A percentile compares a stretch with the other conserved stretches of the same genome.
Conservation (phyloP, 495 filamentous ascomycete genomes). For the Penicillium salamii region DNA sequence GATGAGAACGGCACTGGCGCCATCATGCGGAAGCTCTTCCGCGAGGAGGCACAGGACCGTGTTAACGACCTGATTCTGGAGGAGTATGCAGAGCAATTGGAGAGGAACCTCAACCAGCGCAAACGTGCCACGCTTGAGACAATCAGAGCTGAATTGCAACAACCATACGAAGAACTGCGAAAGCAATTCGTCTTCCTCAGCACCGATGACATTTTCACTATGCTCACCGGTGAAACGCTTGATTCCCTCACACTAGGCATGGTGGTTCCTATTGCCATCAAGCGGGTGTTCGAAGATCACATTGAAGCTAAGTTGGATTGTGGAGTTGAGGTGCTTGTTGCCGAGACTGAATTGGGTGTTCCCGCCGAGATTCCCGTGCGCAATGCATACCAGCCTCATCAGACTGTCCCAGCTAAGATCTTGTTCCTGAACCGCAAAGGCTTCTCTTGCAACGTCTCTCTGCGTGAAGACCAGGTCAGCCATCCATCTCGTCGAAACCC, state of each 20-base stretch:
- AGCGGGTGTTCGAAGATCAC: slow-evolving; percentile 84
- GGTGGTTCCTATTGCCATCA: slow-evolving; percentile 86
- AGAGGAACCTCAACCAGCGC: slow-evolving; percentile 85
- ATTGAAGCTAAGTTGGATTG: slow-evolving; percentile 91
- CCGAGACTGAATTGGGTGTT: slow-evolving; percentile 67
- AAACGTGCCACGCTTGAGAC: slow-evolving; percentile 96
- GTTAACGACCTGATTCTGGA: slow-evolving; percentile 95
- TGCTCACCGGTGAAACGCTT: slow-evolving; percentile 90
- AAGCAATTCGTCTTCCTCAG: slow-evolving; percentile 69
- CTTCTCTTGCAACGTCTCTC: slow-evolving; percentile 75
- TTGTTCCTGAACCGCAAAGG: slow-evolving; percentile 77
- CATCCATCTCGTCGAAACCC: slow-evolving; percentile 61
- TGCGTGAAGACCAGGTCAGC: slow-evolving; percentile 75
- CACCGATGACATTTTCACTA: slow-evolving; percentile 87
- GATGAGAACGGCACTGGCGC: slow-evolving; percentile 84
- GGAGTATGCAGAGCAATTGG: slow-evolving; percentile 93
- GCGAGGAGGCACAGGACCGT: slow-evolving; percentile 86
- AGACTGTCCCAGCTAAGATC: slow-evolving; percentile 85
- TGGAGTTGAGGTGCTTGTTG: slow-evolving; percentile 84
- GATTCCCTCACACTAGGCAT: slow-evolving; percentile 82
- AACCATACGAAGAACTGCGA: slow-evolving; percentile 91
- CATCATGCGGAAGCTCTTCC: slow-evolving; percentile 87
- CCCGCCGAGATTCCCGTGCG: slow-evolving; percentile 56
- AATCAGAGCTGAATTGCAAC: slow-evolving; percentile 87
- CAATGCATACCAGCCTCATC: slow-evolving; percentile 63